Conservation (phyloP, 768 basidiomycete genomes). For the Psilocybe cyanescens region DNA sequence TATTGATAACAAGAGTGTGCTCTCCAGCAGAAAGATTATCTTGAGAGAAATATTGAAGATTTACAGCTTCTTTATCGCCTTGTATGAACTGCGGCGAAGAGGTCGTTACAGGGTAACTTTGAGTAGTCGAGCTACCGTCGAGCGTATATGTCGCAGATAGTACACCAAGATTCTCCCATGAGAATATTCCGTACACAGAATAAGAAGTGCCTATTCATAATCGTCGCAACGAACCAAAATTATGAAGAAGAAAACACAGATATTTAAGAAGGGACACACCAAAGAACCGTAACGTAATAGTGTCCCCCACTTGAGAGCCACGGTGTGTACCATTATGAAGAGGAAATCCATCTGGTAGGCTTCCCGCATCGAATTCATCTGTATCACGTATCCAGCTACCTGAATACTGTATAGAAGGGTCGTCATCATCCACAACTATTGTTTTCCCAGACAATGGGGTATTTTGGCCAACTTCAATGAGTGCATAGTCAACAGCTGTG, state of each 20-base stretch:
- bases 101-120: constrained; percentile 22
- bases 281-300: constrained; percentile 25
- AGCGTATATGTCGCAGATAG: constrained; percentile 28
- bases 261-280: constrained; percentile 15
- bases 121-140: constrained; percentile 19
- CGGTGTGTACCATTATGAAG: constrained; percentile 22
- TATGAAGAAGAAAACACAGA: neutral
- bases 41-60: constrained; percentile 26
- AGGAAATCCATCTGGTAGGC: constrained; percentile 20
- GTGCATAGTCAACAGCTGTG: constrained; percentile 27
- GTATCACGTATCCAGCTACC: constrained; percentile 23
- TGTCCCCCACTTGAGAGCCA: constrained; percentile 17
- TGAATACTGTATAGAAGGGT: constrained; percentile 21
- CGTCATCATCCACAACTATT: constrained; percentile 29
- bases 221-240: neutral
- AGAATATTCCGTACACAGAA: constrained; percentile 28
- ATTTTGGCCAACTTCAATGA: constrained; percentile 25
- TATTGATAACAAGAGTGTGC: constrained; percentile 17
- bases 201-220: constrained; percentile 21
- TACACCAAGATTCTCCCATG: constrained; percentile 25
- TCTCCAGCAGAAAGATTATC: constrained; percentile 19
- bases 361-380: constrained; percentile 16
- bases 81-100: constrained; percentile 16
- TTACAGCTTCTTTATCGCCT: constrained; percentile 23
- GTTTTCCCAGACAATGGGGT: constrained; percentile 24